Evolutionary conservation across 495 filamentous ascomycete species (phyloP), one percentile per base, ranked within the genome.

Genomic region (Aspergillus olivimuriae): DNA sequence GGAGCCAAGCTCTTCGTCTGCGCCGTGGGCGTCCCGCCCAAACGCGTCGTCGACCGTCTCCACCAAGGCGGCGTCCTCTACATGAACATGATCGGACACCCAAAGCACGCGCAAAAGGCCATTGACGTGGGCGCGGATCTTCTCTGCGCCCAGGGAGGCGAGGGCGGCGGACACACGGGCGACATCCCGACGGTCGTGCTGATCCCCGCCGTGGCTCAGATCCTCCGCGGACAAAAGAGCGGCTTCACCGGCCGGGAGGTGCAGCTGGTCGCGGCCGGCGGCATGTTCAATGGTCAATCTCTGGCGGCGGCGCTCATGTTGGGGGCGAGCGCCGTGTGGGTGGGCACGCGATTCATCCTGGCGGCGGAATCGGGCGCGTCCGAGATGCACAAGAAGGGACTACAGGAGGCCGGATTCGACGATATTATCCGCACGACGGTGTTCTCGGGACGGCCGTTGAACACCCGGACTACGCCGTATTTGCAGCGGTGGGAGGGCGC

Each of bases 41-140:
- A 80, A 51, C 65, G 73, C 49, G 79, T 91, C 44, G 87, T 94
- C 48, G 83, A 92, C 42, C 76, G 75, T 48, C 76, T 94, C n/a
- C 87, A 94, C 74, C 77, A 78, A 55, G 65, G 73, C 56, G 86
- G 86, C 39, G 68, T 94, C 39, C 70, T 89, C 36, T 92, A 91
- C 75, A 94, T 94, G 87, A 94, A 94, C 77, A 94, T 94, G 87
- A 87, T 94, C 55, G 87, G 87, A 46, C 87, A 92, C 73, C 88
- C 88, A 34, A 94, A 94, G 76, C 87, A 94, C 65, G 86, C 89
- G 33, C 73, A 80, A 55, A 92, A 90, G 71, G 88, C 84, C 62
- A 69, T 92, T 47, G 86, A 84, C 11, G 71, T 85, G 37, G 87
- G 88, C 51, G 84, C 70, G 44, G 84, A 89, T 11, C 24, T 28